Evolutionary conservation across 139 green algal species (phyloP).

Genomic region (Chlamydomonas asymmetrica): DNA sequence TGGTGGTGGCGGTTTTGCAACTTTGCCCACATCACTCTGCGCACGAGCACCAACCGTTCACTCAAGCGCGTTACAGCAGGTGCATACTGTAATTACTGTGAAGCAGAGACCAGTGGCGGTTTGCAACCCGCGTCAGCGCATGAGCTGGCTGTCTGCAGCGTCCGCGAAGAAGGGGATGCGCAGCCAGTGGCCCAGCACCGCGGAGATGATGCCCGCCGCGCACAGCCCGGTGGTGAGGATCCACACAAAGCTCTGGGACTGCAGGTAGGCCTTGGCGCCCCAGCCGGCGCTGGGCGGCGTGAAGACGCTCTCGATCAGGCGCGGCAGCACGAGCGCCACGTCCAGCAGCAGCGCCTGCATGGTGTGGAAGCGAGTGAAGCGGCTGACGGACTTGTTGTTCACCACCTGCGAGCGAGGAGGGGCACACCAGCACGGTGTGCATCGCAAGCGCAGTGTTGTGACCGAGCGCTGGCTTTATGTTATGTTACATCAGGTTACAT

Average conservation of each 20-base stretch:
- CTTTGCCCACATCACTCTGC: too few relatives aligned
- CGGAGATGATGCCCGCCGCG: conserved; percentile 36
- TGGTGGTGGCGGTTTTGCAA: too few relatives aligned
- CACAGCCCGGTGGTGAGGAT: conserved; percentile 49
- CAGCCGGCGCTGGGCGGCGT: conserved; percentile 40
- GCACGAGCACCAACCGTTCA: too few relatives aligned
- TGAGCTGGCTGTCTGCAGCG: conserved; percentile 49
- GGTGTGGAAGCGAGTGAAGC: conserved; percentile 57
- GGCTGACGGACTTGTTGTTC: conserved; percentile 47
- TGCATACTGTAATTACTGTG: too few relatives aligned
- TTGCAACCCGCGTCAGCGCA: conserved; percentile 17
- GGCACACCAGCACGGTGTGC: too few relatives aligned
- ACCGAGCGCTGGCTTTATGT: too few relatives aligned
- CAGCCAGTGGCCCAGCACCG: conserved; percentile 34
- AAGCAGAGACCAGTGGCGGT: too few relatives aligned
- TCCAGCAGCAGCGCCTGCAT: conserved; percentile 64
- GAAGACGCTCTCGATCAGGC: conserved; percentile 51
- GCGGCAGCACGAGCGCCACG: conserved; percentile 57
- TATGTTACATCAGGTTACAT: too few relatives aligned
- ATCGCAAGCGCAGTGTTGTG: too few relatives aligned
- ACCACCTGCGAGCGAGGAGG: too few relatives aligned
- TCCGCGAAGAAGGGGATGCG: conserved; percentile 58
- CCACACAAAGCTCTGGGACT: conserved; percentile 58
- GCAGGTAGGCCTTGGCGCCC: conserved; percentile 50
- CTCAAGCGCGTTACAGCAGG: too few relatives aligned